phyloP scores from a whole-genome alignment of 2,329 filamentous ascomycete genomes.

The Colletotrichum neosansevieriae region DNA sequence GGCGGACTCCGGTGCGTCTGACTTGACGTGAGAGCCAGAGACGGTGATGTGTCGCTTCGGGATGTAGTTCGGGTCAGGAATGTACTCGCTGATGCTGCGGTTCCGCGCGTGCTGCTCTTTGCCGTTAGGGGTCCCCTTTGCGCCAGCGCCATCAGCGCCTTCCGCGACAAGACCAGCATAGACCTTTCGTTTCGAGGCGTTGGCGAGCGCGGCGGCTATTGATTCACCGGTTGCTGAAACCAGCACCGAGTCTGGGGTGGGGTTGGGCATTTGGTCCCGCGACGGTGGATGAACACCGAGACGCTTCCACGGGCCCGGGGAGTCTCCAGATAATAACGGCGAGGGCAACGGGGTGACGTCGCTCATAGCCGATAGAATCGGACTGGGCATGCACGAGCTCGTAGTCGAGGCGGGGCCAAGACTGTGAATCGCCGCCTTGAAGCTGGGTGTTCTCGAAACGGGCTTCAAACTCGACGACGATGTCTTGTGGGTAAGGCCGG shows the following conservation, averaged over 20 bases:
- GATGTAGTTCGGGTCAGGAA: constrained; percentile 77
- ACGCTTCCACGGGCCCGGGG: constrained; percentile 75
- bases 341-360: constrained; percentile 85
- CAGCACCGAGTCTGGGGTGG: constrained; percentile 60
- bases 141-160: constrained; percentile 43
- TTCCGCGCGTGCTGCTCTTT: constrained; percentile 64
- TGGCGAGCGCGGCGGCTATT: constrained; percentile 61
- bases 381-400: constrained; percentile 78
- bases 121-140: constrained; percentile 41
- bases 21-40: constrained; percentile 68
- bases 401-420: constrained; percentile 67
- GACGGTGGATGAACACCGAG: constrained; percentile 62
- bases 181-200: constrained; percentile 68
- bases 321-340: constrained; percentile 74
- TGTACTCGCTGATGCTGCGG: constrained; percentile 90
- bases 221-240: constrained; percentile 65
- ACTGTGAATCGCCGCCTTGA: constrained; percentile 67
- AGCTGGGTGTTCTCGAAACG: constrained; percentile 70
- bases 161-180: constrained; percentile 62
- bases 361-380: constrained; percentile 79
- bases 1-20: constrained; percentile 49
- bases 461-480: constrained; percentile 62
- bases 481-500: constrained; percentile 53
- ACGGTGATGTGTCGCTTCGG: constrained; percentile 81
- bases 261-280: constrained; percentile 54